phyloP scores from a whole-genome alignment of 805 yeast genomes.

The Saturnispora halmiae region DNA sequence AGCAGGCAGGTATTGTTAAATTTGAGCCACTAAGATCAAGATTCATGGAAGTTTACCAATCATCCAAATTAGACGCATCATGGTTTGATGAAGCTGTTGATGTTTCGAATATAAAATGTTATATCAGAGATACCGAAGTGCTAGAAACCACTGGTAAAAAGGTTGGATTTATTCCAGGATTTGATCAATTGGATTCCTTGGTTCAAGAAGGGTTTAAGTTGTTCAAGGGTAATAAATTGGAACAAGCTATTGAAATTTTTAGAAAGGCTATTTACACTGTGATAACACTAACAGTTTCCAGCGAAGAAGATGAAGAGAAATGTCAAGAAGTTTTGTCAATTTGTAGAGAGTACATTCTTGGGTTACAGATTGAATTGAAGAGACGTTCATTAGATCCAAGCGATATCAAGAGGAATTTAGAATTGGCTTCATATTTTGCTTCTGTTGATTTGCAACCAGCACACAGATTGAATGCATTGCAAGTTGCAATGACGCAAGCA shows the following conservation, averaged over 20 bases:
- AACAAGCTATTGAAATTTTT: constrained; percentile 71
- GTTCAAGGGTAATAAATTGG: constrained; percentile 77
- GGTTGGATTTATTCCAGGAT: constrained; percentile 69
- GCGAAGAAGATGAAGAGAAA: constrained; percentile 66
- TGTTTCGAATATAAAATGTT: constrained; percentile 57
- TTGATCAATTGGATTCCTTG: constrained; percentile 50
- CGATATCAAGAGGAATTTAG: constrained; percentile 77
- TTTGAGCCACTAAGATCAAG: constrained; percentile 82
- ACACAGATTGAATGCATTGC: constrained; percentile 80
- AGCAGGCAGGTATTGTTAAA: constrained; percentile 78
- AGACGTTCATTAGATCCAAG: constrained; percentile 74
- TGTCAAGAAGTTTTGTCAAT: constrained; percentile 61
- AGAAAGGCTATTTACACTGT: constrained; percentile 70
- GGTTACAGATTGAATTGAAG: constrained; percentile 79
- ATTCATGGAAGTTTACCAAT: constrained; percentile 75
- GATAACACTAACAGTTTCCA: constrained; percentile 59
- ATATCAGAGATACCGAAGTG: constrained; percentile 57
- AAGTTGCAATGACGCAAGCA: constrained; percentile 91
- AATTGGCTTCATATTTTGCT: constrained; percentile 93
- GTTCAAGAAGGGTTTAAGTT: constrained; percentile 68
- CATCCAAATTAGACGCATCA: constrained; percentile 66
- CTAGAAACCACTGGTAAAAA: constrained; percentile 40
- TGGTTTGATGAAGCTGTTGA: constrained; percentile 48
- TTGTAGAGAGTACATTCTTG: constrained; percentile 86
- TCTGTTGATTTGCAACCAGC: constrained; percentile 70